Conservation (phyloP, 1,284 basidiomycete genomes). For the Rhizopogon parksii region DNA sequence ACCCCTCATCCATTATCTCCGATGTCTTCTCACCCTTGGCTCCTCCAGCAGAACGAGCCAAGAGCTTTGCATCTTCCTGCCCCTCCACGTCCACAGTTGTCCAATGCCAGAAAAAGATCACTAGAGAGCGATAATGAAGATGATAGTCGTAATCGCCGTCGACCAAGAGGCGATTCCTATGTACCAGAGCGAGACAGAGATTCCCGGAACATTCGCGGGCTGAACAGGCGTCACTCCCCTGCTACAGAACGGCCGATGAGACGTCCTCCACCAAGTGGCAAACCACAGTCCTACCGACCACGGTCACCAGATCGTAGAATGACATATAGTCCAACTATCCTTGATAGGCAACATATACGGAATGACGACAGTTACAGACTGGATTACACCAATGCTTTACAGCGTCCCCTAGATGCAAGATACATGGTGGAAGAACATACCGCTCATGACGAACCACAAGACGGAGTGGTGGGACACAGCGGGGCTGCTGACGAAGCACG, state of each 20-base stretch:
- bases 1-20: conserved; percentile 8
- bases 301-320: neutral
- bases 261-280: neutral
- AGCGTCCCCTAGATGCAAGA: neutral
- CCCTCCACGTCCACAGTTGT: neutral
- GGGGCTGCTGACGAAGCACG: no score
- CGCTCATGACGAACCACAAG: no score
- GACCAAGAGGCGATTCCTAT: conserved; percentile 2
- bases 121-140: conserved; percentile 13
- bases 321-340: neutral
- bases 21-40: conserved; percentile 1
- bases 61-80: conserved; percentile 2
- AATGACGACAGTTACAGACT: neutral
- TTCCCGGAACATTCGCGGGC: conserved; percentile 5
- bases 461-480: no score
- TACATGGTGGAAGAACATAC: neutral
- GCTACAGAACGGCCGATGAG: neutral
- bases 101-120: conserved; percentile 11
- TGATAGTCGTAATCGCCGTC: conserved; percentile 11
- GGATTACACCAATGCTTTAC: neutral
- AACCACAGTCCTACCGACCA: neutral
- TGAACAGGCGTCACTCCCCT: neutral
- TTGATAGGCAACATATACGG: neutral
- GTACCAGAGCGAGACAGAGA: conserved; percentile 5
- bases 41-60: conserved; percentile 15